Conservation (phyloP, 495 filamentous ascomycete species). For the Neurospora sublineolata region DNA sequence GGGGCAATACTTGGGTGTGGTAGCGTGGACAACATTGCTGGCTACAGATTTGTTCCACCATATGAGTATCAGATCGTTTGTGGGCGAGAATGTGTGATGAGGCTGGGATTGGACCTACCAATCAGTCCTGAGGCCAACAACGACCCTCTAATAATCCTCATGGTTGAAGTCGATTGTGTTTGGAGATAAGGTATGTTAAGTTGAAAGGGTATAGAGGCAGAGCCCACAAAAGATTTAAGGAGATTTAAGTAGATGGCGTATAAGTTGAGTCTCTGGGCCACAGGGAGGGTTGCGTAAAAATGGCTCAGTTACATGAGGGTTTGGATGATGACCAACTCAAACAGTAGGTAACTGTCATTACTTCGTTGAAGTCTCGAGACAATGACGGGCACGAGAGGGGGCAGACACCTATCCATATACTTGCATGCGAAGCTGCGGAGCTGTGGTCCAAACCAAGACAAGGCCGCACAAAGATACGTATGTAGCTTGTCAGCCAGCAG, state of each 20-base stretch:
- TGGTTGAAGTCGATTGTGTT: not conserved
- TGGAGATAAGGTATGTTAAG: not conserved
- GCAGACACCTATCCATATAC: not conserved
- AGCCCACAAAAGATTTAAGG: not conserved
- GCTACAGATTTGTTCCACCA: not conserved
- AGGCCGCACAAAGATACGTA: not conserved
- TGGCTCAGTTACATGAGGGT: not conserved
- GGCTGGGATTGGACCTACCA: constrained; percentile 7
- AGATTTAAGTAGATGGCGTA: not conserved
- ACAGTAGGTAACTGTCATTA: not conserved
- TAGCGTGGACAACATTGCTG: constrained; percentile 2
- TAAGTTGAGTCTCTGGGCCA: not conserved
- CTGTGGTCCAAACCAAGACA: not conserved
- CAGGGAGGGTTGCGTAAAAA: not conserved
- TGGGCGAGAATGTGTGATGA: not conserved
- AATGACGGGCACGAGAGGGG: not conserved
- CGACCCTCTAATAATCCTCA: constrained; percentile 1
- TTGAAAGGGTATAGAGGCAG: not conserved
- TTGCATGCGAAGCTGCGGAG: not conserved
- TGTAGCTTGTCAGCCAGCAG: not conserved
- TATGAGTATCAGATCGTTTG: not conserved
- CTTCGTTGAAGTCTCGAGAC: not conserved
- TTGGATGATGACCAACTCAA: not conserved
- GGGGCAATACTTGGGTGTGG: constrained; percentile 19
- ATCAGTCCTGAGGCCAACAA: constrained; percentile 7